These are phyloP conservation scores for Aspergillus fructus DNA, from an alignment of 2,329 filamentous ascomycete genomes.

Conservation along the genomic window DNA sequence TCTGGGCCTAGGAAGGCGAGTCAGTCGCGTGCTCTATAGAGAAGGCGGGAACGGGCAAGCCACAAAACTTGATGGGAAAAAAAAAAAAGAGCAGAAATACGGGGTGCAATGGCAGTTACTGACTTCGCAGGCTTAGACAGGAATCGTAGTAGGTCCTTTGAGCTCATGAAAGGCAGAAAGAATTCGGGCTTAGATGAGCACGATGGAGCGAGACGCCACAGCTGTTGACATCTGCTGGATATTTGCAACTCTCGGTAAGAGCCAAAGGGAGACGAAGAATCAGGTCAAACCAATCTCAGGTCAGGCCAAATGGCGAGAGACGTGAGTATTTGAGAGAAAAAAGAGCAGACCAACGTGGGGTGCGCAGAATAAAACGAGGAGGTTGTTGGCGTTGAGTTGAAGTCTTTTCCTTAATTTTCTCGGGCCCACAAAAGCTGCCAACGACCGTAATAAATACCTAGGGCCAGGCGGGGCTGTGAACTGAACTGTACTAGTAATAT, in stretches of 20 bases:
- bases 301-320: slow-evolving; percentile 1
- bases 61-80: neutral
- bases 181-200: slow-evolving; percentile 34
- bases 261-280: slow-evolving; percentile 1
- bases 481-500: slow-evolving; percentile 1
- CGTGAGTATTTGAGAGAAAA: slow-evolving; percentile 1
- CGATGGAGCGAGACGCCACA: slow-evolving; percentile 34
- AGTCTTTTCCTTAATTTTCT: slow-evolving; percentile 13
- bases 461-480: slow-evolving; percentile 7
- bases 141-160: slow-evolving; percentile 85
- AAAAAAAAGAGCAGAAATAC: neutral
- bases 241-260: slow-evolving; percentile 2
- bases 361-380: slow-evolving; percentile 6
- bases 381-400: slow-evolving; percentile 4
- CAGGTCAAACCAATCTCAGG: slow-evolving; percentile 1
- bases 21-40: slow-evolving; percentile 13
- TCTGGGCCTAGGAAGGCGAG: slow-evolving; percentile 56
- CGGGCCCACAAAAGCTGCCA: slow-evolving; percentile 11
- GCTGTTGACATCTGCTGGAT: slow-evolving; percentile 34
- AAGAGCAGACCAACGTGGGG: slow-evolving; percentile 17
- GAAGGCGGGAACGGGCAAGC: neutral
- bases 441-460: neutral
- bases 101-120: slow-evolving; percentile 33
- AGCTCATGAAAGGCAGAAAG: slow-evolving; percentile 73
- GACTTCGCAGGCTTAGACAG: slow-evolving; percentile 94